Base-by-base conservation (phyloP, 148 eudicot genomes). In the Nyssa sinensis region DNA sequence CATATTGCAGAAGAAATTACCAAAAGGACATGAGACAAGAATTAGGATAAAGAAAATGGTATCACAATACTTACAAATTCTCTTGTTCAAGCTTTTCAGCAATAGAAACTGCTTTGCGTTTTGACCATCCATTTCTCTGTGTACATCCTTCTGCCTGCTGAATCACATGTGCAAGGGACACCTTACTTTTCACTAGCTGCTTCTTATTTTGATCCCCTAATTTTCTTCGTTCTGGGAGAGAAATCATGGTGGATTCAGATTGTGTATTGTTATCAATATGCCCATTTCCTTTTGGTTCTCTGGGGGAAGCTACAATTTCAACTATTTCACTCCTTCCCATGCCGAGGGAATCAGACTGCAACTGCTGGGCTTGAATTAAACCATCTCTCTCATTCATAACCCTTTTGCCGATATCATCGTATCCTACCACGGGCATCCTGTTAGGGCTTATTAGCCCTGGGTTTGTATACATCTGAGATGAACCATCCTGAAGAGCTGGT, bases 21-120 rank as follows among this genome's bases (percentile, higher is more conserved):
- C 13, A 62, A 14, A 2, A 73, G 31, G 29, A 35, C 39, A 25
- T 58, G 16, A 27, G 21, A 62, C 30, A 21, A 60, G 16, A 30
- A 53, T 11, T 17, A 12, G 27, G 16, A 47, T 51, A 30, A 59
- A 19, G 16, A 61, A 14, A 7, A 25, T 31, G 66, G 8, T n/a
- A 71, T 49, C 31, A 37, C 13, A 61, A 67, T 29, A 84, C 97
- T 25, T 90, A 94, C 98, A 94, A 81, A 83, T 94, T 94, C 75
- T 94, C 96, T 88, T 92, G 95, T 81, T 92, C 98, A 31, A 94
- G 93, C 82, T 91, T 94, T 77, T 94, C 97, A 78, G 98, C 97
- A 79, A 92, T 92, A 30, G 98, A 94, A 53, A 86, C 86, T 31
- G 93, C 98, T 84, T 88, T 90, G 75, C 89, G 88, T 80, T 86